phyloP scores from a whole-genome alignment of 1,139 yeast genomes.

The Sugiyamaella novakii region DNA sequence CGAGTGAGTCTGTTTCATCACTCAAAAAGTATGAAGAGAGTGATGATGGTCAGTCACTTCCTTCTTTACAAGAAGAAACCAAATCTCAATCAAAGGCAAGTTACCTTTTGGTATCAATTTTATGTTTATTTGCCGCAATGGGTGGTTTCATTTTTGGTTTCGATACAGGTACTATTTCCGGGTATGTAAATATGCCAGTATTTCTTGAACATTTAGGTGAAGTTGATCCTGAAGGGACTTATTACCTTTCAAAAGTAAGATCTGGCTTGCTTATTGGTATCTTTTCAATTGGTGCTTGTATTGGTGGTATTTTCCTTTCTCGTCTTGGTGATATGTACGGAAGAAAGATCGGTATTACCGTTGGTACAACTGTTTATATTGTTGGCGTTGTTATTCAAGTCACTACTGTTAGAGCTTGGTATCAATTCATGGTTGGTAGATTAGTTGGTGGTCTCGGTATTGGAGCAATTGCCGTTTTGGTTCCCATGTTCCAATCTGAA shows the following conservation, averaged over 20 bases:
- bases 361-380: constrained; percentile 51
- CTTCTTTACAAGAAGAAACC: no score
- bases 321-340: constrained; percentile 54
- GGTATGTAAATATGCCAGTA: constrained; percentile 71
- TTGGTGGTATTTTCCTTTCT: constrained; percentile 53
- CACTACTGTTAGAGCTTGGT: constrained; percentile 47
- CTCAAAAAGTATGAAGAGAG: no score
- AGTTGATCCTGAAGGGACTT: constrained; percentile 28
- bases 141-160: constrained; percentile 53
- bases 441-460: constrained; percentile 62
- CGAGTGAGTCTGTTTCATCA: no score
- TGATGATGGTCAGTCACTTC: no score
- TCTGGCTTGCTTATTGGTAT: constrained; percentile 55
- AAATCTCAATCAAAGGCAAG: constrained; percentile 12
- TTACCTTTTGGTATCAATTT: constrained; percentile 19
- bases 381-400: constrained; percentile 57
- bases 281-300: constrained; percentile 56
- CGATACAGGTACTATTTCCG: constrained; percentile 64
- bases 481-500: constrained; percentile 72
- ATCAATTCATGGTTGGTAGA: constrained; percentile 49
- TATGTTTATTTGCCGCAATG: constrained; percentile 37
- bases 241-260: constrained; percentile 46
- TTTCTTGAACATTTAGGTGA: constrained; percentile 57
- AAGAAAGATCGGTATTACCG: constrained; percentile 53
- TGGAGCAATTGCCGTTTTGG: constrained; percentile 65